A percentile compares a stretch with the other conserved stretches of the same genome.
Evolutionary conservation across 495 filamentous ascomycete genomes (phyloP).

Genomic region (Choiromyces venosus): DNA sequence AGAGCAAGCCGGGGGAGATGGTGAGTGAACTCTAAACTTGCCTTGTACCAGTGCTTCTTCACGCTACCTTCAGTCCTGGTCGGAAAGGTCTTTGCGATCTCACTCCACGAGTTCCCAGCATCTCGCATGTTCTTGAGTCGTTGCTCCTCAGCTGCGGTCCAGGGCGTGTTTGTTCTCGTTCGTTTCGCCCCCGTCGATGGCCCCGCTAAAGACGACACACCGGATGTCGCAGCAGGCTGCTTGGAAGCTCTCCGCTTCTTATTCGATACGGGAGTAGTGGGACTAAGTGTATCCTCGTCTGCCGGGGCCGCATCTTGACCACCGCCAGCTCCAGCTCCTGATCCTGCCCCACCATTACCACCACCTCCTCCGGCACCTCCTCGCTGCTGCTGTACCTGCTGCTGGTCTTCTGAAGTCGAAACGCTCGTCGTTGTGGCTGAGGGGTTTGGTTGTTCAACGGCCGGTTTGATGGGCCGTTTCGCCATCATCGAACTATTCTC

Average conservation of each 20-base stretch:
- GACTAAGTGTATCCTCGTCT: conserved; percentile 35
- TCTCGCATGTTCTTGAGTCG: conserved; percentile 89
- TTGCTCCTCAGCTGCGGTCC: conserved; percentile 92
- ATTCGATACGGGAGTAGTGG: conserved; percentile 31
- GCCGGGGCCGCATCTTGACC: not conserved
- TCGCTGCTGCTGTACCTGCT: conserved; percentile 25
- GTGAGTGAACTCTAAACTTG: conserved; percentile 44
- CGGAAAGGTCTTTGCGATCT: conserved; percentile 97
- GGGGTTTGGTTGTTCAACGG: conserved; percentile 39
- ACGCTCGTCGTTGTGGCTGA: conserved; percentile 30
- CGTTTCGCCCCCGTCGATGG: conserved; percentile 56
- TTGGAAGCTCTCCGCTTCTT: conserved; percentile 37
- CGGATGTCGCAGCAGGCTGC: conserved; percentile 27
- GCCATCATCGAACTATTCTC: conserved; percentile 37
- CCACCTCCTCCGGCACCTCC: not conserved
- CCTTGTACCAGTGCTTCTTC: conserved; percentile 99
- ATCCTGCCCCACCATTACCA: not conserved
- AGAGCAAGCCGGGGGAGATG: not conserved
- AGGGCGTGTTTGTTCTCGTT: conserved; percentile 92
- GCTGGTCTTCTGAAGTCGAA: conserved; percentile 26
- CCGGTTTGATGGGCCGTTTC: conserved; percentile 43
- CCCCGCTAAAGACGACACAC: conserved; percentile 23
- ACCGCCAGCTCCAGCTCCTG: not conserved
- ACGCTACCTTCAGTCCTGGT: conserved; percentile 91
- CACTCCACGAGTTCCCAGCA: conserved; percentile 87